These are phyloP conservation scores for Rubus parviflorus DNA, from an alignment of 306 rosid species.

Conservation along the genomic window DNA sequence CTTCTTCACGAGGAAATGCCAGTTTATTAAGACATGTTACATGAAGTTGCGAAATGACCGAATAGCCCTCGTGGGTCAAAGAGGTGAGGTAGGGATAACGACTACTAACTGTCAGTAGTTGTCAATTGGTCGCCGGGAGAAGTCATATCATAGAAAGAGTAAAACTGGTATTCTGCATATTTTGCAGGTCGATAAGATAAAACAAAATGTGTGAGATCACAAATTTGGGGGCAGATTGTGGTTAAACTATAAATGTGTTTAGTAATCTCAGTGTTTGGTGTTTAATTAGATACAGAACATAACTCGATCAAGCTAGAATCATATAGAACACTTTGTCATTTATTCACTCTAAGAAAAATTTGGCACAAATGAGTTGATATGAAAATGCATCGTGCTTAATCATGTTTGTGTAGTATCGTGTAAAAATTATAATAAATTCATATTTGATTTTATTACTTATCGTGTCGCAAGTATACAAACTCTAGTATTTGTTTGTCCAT, in stretches of 20 bases:
- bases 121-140: background rate
- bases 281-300: background rate
- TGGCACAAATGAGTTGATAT: no score
- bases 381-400: no score
- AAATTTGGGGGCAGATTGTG: background rate
- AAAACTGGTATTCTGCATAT: background rate
- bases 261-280: background rate
- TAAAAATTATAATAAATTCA: no score
- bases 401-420: background rate
- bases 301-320: background rate
- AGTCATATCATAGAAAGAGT: background rate
- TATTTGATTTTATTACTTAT: no score
- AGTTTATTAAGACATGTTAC: background rate
- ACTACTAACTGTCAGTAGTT: background rate
- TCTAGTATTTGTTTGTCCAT: no score
- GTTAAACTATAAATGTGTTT: background rate
- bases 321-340: background rate
- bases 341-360: no score
- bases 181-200: background rate
- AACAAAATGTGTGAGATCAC: background rate
- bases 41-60: background rate
- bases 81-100: background rate
- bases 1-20: conserved; percentile 68
- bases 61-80: background rate
- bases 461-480: no score